Evolutionary conservation across 2,329 filamentous ascomycete genomes (phyloP).

Genomic region (Fusarium sp.): DNA sequence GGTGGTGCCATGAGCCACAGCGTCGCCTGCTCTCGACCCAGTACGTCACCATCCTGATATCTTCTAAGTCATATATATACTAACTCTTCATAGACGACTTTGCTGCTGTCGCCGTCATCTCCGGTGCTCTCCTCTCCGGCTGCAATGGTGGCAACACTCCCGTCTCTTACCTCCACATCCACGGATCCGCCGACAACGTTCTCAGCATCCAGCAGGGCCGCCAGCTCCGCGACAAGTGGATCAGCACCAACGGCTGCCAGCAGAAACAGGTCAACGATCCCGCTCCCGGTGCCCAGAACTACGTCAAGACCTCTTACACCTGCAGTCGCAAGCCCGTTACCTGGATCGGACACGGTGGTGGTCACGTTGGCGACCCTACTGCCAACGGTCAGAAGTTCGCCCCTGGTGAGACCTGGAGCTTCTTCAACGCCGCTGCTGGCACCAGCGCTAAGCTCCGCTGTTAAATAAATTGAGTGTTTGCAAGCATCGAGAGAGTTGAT

Average conservation of each 20-base stretch:
- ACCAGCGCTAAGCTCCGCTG: slow-evolving; percentile 1
- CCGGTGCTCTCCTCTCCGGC: slow-evolving; percentile 46
- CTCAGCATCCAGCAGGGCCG: slow-evolving; percentile 46
- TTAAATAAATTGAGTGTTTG: neutral
- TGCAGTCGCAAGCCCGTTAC: slow-evolving; percentile 42
- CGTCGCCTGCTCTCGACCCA: slow-evolving; percentile 51
- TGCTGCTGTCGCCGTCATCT: slow-evolving; percentile 50
- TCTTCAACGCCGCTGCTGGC: slow-evolving; percentile 33
- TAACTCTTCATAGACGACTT: slow-evolving; percentile 34
- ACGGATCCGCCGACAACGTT: slow-evolving; percentile 49
- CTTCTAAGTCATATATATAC: rapidly evolving
- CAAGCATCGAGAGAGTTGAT: rapidly evolving
- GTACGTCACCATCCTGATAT: neutral
- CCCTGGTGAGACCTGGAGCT: slow-evolving; percentile 35
- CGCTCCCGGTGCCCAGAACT: slow-evolving; percentile 13
- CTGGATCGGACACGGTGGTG: slow-evolving; percentile 43
- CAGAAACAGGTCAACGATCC: slow-evolving; percentile 37
- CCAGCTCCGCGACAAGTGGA: slow-evolving; percentile 49
- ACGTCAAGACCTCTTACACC: slow-evolving; percentile 41
- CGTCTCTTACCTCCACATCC: slow-evolving; percentile 51
- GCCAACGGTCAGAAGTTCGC: slow-evolving; percentile 30
- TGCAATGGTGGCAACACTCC: slow-evolving; percentile 49
- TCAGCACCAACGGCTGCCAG: slow-evolving; percentile 49
- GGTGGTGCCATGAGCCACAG: slow-evolving; percentile 54
- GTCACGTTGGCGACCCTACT: slow-evolving; percentile 35